Evolutionary conservation across 208 protist species (phyloP).

Genomic region (Trypanosoma lewisi): DNA sequence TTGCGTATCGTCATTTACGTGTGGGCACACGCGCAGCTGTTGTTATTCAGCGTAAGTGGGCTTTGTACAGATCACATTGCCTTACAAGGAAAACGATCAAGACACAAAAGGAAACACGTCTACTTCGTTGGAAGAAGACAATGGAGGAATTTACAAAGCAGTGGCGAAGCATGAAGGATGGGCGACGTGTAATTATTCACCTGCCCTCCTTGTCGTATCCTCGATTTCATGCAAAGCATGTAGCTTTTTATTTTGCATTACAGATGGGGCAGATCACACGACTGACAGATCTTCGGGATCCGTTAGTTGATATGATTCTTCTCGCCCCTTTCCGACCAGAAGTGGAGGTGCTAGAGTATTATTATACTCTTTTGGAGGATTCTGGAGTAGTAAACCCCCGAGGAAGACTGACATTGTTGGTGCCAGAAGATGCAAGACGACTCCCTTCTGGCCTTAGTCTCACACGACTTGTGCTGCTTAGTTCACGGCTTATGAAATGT

Average conservation of each 20-base stretch:
- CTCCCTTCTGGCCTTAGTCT: constrained; percentile 76
- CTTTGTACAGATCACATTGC: constrained; percentile 69
- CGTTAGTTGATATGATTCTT: constrained; percentile 78
- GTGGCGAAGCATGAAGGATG: constrained; percentile 68
- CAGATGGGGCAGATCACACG: constrained; percentile 86
- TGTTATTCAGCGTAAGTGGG: constrained; percentile 85
- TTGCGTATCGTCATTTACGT: constrained; percentile 77
- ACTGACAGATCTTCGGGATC: constrained; percentile 74
- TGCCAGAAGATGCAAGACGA: constrained; percentile 73
- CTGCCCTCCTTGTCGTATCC: constrained; percentile 85
- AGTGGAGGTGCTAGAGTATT: constrained; percentile 79
- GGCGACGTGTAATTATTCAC: constrained; percentile 74
- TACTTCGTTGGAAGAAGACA: constrained; percentile 72
- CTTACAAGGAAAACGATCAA: constrained; percentile 69
- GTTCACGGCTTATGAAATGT: constrained; percentile 77
- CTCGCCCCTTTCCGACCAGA: constrained; percentile 78
- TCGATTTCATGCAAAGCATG: constrained; percentile 65
- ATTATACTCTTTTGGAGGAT: constrained; percentile 61
- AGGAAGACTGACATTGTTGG: constrained; percentile 70
- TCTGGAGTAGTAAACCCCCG: constrained; percentile 52
- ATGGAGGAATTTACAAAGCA: constrained; percentile 75
- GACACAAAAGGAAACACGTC: constrained; percentile 44
- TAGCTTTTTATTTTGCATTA: constrained; percentile 75
- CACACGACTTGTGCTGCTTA: constrained; percentile 69
- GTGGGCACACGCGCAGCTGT: constrained; percentile 76